Conservation (phyloP, 176 grass and related monocot species). For the Chloris gayana region DNA sequence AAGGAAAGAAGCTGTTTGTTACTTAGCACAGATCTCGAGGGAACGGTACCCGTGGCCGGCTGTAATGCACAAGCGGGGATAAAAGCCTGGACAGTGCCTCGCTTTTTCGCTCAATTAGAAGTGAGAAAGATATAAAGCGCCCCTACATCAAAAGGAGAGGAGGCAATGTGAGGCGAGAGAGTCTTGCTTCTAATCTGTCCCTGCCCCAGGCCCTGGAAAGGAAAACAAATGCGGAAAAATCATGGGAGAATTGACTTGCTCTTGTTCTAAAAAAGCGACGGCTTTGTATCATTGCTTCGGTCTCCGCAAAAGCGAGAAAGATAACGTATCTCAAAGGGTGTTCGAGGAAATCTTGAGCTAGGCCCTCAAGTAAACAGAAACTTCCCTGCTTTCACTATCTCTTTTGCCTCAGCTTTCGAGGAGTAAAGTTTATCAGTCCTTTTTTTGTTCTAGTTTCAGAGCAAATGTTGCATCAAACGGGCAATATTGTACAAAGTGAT, state of each 20-base stretch:
- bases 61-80: constrained; percentile 42
- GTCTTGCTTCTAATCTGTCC: constrained; percentile 51
- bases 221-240: constrained; percentile 44
- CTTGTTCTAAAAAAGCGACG: constrained; percentile 27
- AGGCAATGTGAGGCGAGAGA: background rate
- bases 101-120: constrained; percentile 36
- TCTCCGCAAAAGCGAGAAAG: constrained; percentile 36
- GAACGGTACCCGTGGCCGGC: background rate
- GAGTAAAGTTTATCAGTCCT: constrained; percentile 10
- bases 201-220: constrained; percentile 19
- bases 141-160: constrained; percentile 35
- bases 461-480: background rate
- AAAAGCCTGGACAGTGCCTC: constrained; percentile 37
- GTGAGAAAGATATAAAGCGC: constrained; percentile 31
- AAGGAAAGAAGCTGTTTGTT: constrained; percentile 27
- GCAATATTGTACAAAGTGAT: background rate
- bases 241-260: constrained; percentile 55
- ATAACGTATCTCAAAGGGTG: constrained; percentile 18
- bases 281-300: constrained; percentile 52
- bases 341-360: constrained; percentile 25
- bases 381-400: constrained; percentile 25
- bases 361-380: constrained; percentile 41
- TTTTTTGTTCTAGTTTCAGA: background rate
- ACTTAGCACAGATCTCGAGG: constrained; percentile 56
- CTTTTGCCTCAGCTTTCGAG: constrained; percentile 20